Evolutionary conservation across 352 stramenopile genomes (phyloP), one percentile per base, ranked within the genome.

Genomic region (Phytophthora idaei): DNA sequence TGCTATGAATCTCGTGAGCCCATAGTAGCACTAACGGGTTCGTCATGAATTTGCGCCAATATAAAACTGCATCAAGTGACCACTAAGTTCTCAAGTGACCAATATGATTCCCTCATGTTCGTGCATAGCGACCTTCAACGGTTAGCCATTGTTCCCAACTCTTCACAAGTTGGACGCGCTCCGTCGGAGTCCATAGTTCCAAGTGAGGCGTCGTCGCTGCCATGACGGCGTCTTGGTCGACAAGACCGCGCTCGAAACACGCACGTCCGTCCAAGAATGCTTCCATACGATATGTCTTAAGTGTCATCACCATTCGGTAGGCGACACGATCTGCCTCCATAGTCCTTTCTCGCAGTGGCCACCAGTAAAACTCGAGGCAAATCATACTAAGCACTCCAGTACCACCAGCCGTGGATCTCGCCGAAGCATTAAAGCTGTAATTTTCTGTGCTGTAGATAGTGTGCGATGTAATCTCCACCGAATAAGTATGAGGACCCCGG

Each of bases 361-460:
- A 48, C 42, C 42, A 29, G n/a, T 48, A 48, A 48, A 48, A 48
- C 42, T 48, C 42, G n/a, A 48, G 4, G n/a, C 42, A 48, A 48
- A 48, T 28, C 15, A 21, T n/a, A 11, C 6, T 11, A 21, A 5
- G 3, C 3, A 4, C 42, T 48, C 42, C 42, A 8, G 42, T 48
- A 14, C 12, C 34, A 39, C 3, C 9, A 9, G 34, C 9, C 34
- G 34, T 39, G 34, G 34, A 39, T 39, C 34, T 39, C 34, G 34
- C 12, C 5, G 34, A 39, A 39, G 8, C 5, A 5, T 9, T 12
- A 39, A 39, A 12, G 42, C 5, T 48, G 12, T 10, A 3, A 28
- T 2, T 8, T 17, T 45, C 39, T 21, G 21, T 3, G 21, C 21
- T 21, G 21, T 21, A 48, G n/a, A 28, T 28, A 12, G 7, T 28